Evolutionary conservation across 805 yeast genomes (phyloP), one percentile per base, ranked within the genome.

Genomic region (Blastobotrys parvus): DNA sequence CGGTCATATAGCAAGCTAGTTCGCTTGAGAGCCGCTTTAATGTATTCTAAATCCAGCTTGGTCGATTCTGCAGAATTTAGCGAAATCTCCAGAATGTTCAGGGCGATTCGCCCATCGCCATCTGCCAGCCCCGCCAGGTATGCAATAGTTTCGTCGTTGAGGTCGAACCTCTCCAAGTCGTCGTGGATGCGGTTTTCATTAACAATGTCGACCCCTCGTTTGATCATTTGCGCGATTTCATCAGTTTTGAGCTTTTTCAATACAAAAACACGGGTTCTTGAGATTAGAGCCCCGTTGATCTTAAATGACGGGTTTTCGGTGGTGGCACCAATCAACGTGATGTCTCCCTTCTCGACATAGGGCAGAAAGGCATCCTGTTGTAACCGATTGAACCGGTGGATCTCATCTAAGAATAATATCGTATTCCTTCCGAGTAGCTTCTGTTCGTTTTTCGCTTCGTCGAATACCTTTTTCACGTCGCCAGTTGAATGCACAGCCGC

Each of bases 251-350:
- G 67, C 45, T 74, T 72, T 37, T 74, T 68, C 47, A 92, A 65
- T 4, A 79, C 79, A 57, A 88, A 83, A 0, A 87, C 77, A 45
- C 88, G 80, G 56, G 95, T 85, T 45, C 99, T 65, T 4, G 95
- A 85, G 21, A 87, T 59, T 27, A 92, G 65, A 0, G 97, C 97
- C 43, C 82, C 76, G 47, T 88, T 79, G 34, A 92, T 63, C 53
- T 86, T 81, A 54, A 82, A 81, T 38, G 83, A 78, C 3, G 97
- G 96, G 58, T 92, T 92, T 58, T 92, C 98, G 0, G 97, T 89
- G 0, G 98, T 92, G n/a, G 97, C 97, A 3, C 98, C 98, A 41
- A 90, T 78, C 35, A 92, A 69, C 1, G 79, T 77, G 35, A 89
- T 77, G 42, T 77, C 77, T 2, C 97, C 97, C 22, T 75, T 67